Evolutionary conservation across 371 early-diverging fungal genomes (phyloP), one percentile per base, ranked within the genome.

Genomic region (Zancudomyces culisetae): DNA sequence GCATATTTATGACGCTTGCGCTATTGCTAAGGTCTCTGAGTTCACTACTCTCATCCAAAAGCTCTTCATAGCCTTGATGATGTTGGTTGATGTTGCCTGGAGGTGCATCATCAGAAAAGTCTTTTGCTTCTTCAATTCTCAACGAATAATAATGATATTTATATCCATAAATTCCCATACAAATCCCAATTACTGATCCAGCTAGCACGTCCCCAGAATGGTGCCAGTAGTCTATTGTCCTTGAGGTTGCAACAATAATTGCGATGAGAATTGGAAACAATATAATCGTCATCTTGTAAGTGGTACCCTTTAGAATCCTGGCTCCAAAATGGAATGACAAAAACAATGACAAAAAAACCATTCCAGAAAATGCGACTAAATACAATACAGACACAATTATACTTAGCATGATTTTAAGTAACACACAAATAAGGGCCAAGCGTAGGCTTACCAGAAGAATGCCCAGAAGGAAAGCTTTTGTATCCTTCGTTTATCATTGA

Each of bases 381-480:
- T 45, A 45, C 6, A 20, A 45, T 45, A 26, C 19, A 10, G 40
- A 24, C 20, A 43, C 8, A n/a, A 43, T n/a, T n/a, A n/a, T n/a
- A n/a, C n/a, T n/a, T n/a, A n/a, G n/a, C n/a, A n/a, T n/a, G n/a
- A 26, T 10, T 6, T 45, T 45, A 6, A 45, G 45, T 20, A 49
- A 66, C 62, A 61, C 81, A 81, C 69, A 85, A 83, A 19, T 85
- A 43, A 29, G 73, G 76, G n/a, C n/a, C n/a, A n/a, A n/a, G n/a
- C n/a, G n/a, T n/a, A n/a, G n/a, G n/a, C 56, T 82, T 80, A 13
- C 80, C 83, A 1, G 89, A 85, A 15, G 93, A 71, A 66, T 96
- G 97, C 1, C 97, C 98, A 21, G 90, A 89, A 21, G 87, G 88
- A 55, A 92, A 97, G 58, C 84, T 81, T 60, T 82, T 83, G 61